Percentiles rank a stretch among this genome's conserved stretches.
phyloP scores from a whole-genome alignment of 768 basidiomycete species.

The Kwoniella dendrophila region DNA sequence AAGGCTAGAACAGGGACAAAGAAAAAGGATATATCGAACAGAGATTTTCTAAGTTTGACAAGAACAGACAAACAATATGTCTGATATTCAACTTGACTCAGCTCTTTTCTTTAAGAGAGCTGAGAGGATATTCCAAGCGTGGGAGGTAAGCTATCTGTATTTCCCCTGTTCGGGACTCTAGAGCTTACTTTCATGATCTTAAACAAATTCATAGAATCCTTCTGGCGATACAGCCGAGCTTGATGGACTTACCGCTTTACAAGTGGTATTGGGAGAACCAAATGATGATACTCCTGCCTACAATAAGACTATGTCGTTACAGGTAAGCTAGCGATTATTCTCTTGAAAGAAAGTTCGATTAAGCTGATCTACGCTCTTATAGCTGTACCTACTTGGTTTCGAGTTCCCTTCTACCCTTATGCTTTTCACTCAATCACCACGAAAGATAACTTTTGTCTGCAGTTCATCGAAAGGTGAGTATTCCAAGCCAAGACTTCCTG shows the following conservation, averaged over 20 bases:
- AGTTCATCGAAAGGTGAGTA: conserved; percentile 81
- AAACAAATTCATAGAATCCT: conserved; percentile 36
- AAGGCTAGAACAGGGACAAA: not conserved
- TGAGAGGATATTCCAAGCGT: conserved; percentile 47
- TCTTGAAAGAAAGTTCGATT: not conserved
- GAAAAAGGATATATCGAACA: not conserved
- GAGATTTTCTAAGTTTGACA: not conserved
- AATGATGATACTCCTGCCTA: conserved; percentile 85
- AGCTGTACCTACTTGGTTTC: conserved; percentile 97
- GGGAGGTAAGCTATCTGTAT: conserved; percentile 43
- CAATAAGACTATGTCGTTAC: conserved; percentile 81
- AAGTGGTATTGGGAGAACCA: conserved; percentile 57
- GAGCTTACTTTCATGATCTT: too few relatives aligned
- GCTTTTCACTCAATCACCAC: conserved; percentile 64
- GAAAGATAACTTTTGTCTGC: conserved; percentile 76
- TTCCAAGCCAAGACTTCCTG: not conserved
- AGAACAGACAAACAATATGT: conserved; percentile 33
- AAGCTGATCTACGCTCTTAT: conserved; percentile 7
- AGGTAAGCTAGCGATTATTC: conserved; percentile 61
- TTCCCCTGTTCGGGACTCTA: conserved; percentile 13
- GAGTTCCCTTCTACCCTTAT: conserved; percentile 95
- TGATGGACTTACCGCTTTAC: conserved; percentile 48
- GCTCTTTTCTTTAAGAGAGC: conserved; percentile 49
- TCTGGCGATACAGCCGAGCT: conserved; percentile 38
- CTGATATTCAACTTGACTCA: conserved; percentile 51